Percentiles rank a stretch among this genome's conserved stretches.
Conservation (phyloP, 352 stramenopile genomes). For the Aphanomyces cochlioides region DNA sequence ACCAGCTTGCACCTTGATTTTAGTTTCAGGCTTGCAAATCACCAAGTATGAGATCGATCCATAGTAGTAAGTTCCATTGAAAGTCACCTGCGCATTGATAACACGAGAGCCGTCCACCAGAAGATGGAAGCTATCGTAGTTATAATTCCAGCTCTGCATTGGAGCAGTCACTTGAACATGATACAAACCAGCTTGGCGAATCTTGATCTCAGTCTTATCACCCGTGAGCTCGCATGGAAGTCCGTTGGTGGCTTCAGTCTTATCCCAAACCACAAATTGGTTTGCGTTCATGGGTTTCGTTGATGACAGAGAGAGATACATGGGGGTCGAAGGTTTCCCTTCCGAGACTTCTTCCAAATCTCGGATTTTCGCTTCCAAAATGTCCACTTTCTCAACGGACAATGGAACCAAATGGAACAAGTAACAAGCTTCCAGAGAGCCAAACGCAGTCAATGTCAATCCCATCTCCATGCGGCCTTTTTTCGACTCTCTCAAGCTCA, state of each 20-base stretch:
- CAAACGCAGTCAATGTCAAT: background rate
- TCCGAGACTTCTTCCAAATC: background rate
- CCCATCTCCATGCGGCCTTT: background rate
- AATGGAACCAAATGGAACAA: background rate
- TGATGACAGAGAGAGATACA: too few relatives aligned
- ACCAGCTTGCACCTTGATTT: too few relatives aligned
- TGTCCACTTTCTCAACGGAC: background rate
- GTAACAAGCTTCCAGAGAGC: background rate
- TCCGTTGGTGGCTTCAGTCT: background rate
- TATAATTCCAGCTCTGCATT: too few relatives aligned
- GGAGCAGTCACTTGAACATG: background rate
- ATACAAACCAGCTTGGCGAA: background rate
- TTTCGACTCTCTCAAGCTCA: background rate
- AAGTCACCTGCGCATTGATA: too few relatives aligned
- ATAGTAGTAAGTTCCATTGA: too few relatives aligned
- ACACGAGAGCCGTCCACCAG: too few relatives aligned
- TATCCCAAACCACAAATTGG: background rate
- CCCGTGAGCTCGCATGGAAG: background rate
- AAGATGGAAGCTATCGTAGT: too few relatives aligned
- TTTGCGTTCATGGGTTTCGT: too few relatives aligned
- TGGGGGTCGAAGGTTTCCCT: background rate
- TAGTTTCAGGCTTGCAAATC: too few relatives aligned
- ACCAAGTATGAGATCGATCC: too few relatives aligned
- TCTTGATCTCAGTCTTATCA: background rate
- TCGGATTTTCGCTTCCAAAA: background rate